These are phyloP conservation scores for Graphilbum fragrans DNA, from an alignment of 2,329 filamentous ascomycete genomes.

Conservation along the genomic window DNA sequence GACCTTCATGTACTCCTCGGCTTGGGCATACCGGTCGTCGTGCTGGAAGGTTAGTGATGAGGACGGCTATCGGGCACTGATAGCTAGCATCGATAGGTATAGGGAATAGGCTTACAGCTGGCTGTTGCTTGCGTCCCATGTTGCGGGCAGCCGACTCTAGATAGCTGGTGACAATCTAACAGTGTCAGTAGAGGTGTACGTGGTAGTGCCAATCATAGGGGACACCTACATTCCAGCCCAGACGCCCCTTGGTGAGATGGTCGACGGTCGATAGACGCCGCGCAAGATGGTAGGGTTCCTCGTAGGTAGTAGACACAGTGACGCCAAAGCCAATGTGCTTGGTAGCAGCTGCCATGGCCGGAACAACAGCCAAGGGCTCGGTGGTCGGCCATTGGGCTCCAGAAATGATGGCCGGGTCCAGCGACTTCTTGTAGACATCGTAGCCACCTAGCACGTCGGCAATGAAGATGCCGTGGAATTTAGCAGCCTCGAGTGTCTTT, in stretches of 20 bases:
- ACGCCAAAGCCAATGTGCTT: constrained; percentile 11
- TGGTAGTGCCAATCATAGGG: too few species aligned
- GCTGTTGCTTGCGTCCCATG: constrained; percentile 8
- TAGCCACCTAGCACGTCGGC: constrained; percentile 39
- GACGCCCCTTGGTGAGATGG: constrained; percentile 10
- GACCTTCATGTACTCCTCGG: constrained; percentile 11
- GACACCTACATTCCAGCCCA: constrained; percentile 33
- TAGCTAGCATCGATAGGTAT: not conserved
- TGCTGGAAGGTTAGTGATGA: constrained; percentile 3
- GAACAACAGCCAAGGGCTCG: constrained; percentile 43
- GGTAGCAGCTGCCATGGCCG: constrained; percentile 11
- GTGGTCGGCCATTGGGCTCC: constrained; percentile 63
- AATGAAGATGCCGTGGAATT: constrained; percentile 51
- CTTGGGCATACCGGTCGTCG: constrained; percentile 10
- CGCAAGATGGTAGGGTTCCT: constrained; percentile 10
- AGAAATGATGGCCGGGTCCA: constrained; percentile 43
- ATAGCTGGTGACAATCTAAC: constrained; percentile 12
- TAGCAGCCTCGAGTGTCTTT: constrained; percentile 45
- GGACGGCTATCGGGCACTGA: not conserved
- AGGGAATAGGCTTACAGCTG: not conserved
- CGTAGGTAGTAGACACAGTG: constrained; percentile 10
- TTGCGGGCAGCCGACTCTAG: constrained; percentile 11
- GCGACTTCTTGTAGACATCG: constrained; percentile 54
- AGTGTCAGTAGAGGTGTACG: too few species aligned
- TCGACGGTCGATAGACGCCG: constrained; percentile 9